Base-by-base conservation (phyloP, 2,329 filamentous ascomycete genomes). In the Akanthomyces dipterigenus region DNA sequence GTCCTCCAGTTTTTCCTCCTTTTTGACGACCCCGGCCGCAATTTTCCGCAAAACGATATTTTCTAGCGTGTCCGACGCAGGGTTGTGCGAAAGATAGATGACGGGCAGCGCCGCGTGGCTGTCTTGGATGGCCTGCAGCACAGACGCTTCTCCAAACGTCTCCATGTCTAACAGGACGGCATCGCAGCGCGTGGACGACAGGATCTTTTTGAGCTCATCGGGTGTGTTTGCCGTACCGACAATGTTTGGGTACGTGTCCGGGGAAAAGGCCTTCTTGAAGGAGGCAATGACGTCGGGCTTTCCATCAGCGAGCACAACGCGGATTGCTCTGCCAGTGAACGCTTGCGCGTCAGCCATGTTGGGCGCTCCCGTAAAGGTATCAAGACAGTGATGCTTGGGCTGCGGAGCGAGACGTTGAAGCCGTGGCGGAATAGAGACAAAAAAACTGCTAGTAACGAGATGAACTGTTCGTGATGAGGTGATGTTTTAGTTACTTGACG, bases 261-360 rank as follows among this genome's bases (percentile, higher is more conserved):
- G 20, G n/a, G 46, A 16, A 16, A 59, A 43, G 2, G 45, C 46
- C 11, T 59, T 59, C 24, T 43, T 28, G 56, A 59, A 43, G 12
- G 46, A 31, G 36, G 46, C 16, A 7, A 59, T 20, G 36, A 20
- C 46, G 26, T 34, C 12, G 24, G 56, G 56, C 11, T 59, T 22
- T 14, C 11, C 56, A 46, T 59, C 56, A 16, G 54, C 54, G 16
- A 56, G 40, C n/a, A 56, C 42, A 20, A 56, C 9, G 40, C 54
- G 54, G 42, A 56, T 26, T 6, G 54, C 42, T 36, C 24, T 43
- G n/a, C 53, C 38, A 8, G 53, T 55, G 7, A 55, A 55, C 6
- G 24, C 12, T 20, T 16, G 24, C 9, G 24, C 14, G 53, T 11
- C 81, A 65, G 74, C 77, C 67, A 65, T 77, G 60, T 69, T 72